Evolutionary conservation across 192 early-diverging fungal species (phyloP).

Genomic region (Coemansia sp.): DNA sequence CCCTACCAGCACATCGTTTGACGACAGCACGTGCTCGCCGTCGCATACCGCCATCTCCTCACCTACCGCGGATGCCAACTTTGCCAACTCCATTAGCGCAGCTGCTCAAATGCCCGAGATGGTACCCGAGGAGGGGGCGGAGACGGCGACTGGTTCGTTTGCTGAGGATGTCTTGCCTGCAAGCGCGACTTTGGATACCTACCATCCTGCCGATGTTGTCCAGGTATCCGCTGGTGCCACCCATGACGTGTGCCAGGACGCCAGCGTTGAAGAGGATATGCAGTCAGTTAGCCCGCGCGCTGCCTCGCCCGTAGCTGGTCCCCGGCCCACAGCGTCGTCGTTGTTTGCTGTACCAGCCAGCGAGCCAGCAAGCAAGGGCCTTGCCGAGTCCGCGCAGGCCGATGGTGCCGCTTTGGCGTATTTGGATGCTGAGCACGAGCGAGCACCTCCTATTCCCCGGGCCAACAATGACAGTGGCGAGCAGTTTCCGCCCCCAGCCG

Average conservation of each 20-base stretch:
- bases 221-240: not conserved
- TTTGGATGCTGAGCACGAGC: not conserved
- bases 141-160: not conserved
- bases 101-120: constrained; percentile 6
- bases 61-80: constrained; percentile 18
- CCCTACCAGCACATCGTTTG: constrained; percentile 45
- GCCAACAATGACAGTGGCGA: not conserved
- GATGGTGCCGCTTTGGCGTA: not conserved
- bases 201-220: too few relatives aligned
- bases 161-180: not conserved
- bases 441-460: not conserved
- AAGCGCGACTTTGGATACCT: not conserved
- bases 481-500: constrained; percentile 10
- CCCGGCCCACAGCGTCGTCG: constrained; percentile 33
- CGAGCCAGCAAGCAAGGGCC: too few relatives aligned
- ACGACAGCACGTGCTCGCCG: constrained; percentile 23
- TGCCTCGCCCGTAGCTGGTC: constrained; percentile 11
- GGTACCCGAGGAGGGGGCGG: constrained; percentile 9
- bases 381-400: not conserved
- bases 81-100: constrained; percentile 11
- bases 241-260: not conserved
- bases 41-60: constrained; percentile 32
- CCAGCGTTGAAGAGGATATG: too few relatives aligned
- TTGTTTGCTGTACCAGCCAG: constrained; percentile 11
- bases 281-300: constrained; percentile 9